Evolutionary conservation across 2,329 filamentous ascomycete species (phyloP).

Genomic region (Pyrenophora seminiperda): DNA sequence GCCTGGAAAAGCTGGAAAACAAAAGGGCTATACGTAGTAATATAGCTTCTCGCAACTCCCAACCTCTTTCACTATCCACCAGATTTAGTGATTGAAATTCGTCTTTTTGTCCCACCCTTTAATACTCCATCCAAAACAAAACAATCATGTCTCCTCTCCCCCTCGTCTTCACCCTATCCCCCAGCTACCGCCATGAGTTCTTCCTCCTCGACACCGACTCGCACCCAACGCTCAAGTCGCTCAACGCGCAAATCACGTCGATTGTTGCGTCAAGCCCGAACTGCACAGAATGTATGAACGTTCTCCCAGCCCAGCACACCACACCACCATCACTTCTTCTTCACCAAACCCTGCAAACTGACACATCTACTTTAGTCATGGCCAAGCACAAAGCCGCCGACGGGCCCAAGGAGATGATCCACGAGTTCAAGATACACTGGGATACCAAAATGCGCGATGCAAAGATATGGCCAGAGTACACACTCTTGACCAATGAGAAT

Average conservation of each 20-base stretch:
- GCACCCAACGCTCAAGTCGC: constrained; percentile 34
- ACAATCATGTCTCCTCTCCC: constrained; percentile 33
- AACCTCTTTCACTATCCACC: no score
- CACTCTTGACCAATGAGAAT: constrained; percentile 42
- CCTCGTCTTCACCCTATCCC: constrained; percentile 43
- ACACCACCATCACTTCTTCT: not conserved
- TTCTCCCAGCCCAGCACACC: not conserved
- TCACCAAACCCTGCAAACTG: not conserved
- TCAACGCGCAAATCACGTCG: constrained; percentile 39
- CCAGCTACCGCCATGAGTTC: constrained; percentile 42
- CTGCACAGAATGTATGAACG: constrained; percentile 36
- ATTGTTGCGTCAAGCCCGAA: constrained; percentile 35
- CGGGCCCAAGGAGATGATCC: constrained; percentile 30
- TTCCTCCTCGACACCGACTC: constrained; percentile 31
- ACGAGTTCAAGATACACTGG: constrained; percentile 42
- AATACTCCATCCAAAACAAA: no score
- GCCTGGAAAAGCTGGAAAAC: no score
- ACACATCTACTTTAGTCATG: constrained; percentile 28
- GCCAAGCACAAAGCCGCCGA: constrained; percentile 37
- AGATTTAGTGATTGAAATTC: no score
- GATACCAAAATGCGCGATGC: constrained; percentile 32
- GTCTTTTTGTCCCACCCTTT: no score
- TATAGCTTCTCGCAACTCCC: no score
- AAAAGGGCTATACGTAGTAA: no score
- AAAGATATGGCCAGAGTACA: constrained; percentile 45